Conservation (phyloP, 2,329 filamentous ascomycete genomes). For the Fusarium cyanostomum region DNA sequence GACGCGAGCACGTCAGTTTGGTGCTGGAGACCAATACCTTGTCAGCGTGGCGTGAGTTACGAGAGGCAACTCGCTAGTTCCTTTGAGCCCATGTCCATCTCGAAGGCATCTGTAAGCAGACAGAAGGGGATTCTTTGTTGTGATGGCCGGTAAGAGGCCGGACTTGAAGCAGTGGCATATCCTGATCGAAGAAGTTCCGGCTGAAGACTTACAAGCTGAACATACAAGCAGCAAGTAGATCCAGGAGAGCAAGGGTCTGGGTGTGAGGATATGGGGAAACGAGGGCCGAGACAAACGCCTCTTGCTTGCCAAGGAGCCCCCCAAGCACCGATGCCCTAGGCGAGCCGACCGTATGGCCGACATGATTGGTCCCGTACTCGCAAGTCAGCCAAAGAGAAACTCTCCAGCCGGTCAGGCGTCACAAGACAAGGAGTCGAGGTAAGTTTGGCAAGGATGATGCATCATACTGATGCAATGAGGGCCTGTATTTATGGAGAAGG, state of each 20-base stretch:
- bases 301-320: conserved; percentile 38
- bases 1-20: conserved; percentile 4
- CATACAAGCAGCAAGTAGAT: conserved; percentile 18
- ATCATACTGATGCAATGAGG: conserved; percentile 44
- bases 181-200: conserved; percentile 9
- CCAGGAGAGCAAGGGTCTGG: conserved; percentile 35
- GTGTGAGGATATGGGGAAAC: conserved; percentile 33
- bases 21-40: conserved; percentile 20
- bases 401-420: conserved; percentile 35
- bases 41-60: conserved; percentile 17
- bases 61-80: conserved; percentile 13
- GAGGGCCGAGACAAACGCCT: conserved; percentile 41
- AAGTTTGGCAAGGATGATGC: conserved; percentile 32
- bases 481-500: conserved; percentile 39
- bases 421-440: conserved; percentile 37
- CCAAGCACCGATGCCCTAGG: conserved; percentile 19
- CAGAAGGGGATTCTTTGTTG: not conserved
- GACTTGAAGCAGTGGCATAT: conserved; percentile 1
- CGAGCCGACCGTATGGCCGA: conserved; percentile 23
- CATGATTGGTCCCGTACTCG: conserved; percentile 39
- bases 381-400: conserved; percentile 32
- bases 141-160: not conserved
- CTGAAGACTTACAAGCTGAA: conserved; percentile 2
- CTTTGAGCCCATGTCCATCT: conserved; percentile 3
- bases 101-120: conserved; percentile 2